A percentile compares a stretch with the other conserved stretches of the same genome.
phyloP scores from a whole-genome alignment of 148 eudicot genomes.

The Rhododendron vialii region DNA sequence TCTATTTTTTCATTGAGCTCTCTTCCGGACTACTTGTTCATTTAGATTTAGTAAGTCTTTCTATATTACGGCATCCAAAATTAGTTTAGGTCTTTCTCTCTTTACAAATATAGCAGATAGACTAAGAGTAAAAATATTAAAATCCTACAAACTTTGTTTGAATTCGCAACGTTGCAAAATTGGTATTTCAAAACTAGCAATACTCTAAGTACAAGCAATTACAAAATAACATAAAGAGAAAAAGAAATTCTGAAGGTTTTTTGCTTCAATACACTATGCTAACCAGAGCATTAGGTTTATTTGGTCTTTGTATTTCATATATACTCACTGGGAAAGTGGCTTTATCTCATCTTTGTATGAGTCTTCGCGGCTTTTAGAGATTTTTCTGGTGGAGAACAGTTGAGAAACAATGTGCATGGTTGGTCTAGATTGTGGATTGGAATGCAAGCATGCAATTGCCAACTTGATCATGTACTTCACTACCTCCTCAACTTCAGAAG shows the following conservation, averaged over 20 bases:
- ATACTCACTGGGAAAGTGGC: not conserved
- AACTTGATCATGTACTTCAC: conserved; percentile 13
- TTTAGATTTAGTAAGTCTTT: too few species aligned
- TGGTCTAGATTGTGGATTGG: conserved; percentile 33
- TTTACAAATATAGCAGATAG: too few species aligned
- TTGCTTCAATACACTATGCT: not conserved
- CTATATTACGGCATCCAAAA: too few species aligned
- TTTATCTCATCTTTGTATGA: not conserved
- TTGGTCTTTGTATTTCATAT: not conserved
- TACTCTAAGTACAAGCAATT: not conserved
- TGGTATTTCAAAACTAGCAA: not conserved
- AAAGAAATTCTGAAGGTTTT: not conserved
- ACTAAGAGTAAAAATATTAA: too few species aligned
- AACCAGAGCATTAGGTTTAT: not conserved
- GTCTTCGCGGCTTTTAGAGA: not conserved
- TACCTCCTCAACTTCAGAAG: conserved; percentile 14
- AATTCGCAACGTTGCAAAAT: too few species aligned
- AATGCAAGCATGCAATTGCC: conserved; percentile 26
- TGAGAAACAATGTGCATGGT: conserved; percentile 26
- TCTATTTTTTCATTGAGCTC: too few species aligned
- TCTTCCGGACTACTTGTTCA: too few species aligned
- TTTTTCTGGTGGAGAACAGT: not conserved
- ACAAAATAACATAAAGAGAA: not conserved
- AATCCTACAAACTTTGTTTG: not conserved
- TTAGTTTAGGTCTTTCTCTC: too few species aligned